Conservation (phyloP, 2,329 filamentous ascomycete species). For the Triangularia setosa region DNA sequence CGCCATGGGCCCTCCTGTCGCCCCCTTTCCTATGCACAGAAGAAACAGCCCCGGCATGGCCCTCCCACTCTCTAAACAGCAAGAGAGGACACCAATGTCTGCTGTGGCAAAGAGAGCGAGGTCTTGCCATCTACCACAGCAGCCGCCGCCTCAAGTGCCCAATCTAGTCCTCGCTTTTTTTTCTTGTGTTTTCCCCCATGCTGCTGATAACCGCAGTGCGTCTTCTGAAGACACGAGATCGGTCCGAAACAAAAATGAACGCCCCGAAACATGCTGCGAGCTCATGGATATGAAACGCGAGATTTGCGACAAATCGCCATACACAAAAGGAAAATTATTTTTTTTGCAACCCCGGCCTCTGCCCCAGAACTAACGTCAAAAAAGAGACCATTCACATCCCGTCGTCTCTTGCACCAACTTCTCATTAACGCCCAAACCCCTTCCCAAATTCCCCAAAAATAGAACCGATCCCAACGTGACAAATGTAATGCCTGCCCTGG, state of each 20-base stretch:
- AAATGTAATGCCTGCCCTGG: neutral
- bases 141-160: neutral
- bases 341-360: neutral
- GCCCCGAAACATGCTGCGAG: constrained; percentile 13
- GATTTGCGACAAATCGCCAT: constrained; percentile 14
- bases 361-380: constrained; percentile 10
- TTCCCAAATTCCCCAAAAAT: neutral
- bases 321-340: neutral
- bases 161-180: neutral
- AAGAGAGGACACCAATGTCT: neutral
- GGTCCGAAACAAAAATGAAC: constrained; percentile 9
- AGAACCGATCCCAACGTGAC: neutral
- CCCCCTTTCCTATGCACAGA: neutral
- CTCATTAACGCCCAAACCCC: constrained; percentile 12
- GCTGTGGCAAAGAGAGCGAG: neutral
- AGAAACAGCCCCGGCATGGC: neutral
- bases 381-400: constrained; percentile 8
- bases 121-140: neutral
- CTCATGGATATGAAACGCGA: constrained; percentile 14
- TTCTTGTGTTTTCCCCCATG: neutral
- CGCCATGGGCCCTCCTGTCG: neutral
- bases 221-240: neutral
- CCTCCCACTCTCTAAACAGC: neutral
- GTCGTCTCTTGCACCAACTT: constrained; percentile 1
- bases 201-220: neutral